phyloP scores from a whole-genome alignment of 2,329 filamentous ascomycete genomes.

The Aspergillus hortae region DNA sequence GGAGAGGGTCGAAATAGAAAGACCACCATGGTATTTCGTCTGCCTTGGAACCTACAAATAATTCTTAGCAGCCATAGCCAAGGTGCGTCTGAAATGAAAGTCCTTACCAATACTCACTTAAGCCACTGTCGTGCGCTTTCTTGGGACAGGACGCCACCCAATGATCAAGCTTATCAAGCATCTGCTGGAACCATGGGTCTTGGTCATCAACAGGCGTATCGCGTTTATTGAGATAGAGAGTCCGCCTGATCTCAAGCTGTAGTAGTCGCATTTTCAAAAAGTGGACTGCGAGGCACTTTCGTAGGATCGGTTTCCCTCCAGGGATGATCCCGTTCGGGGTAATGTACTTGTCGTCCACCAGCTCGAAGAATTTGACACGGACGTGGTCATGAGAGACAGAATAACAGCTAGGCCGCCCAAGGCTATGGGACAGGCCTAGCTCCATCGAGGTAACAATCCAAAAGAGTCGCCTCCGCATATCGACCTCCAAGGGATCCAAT shows the following conservation, averaged over 20 bases:
- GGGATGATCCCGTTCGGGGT: conserved; percentile 70
- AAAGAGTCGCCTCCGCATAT: conserved; percentile 82
- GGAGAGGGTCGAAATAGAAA: conserved; percentile 88
- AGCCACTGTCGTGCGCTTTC: conserved; percentile 62
- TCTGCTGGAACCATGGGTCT: conserved; percentile 81
- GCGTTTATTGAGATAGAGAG: conserved; percentile 80
- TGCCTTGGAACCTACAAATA: conserved; percentile 53
- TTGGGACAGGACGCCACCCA: conserved; percentile 78
- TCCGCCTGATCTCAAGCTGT: conserved; percentile 82
- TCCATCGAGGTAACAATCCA: conserved; percentile 92
- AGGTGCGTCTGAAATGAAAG: conserved; percentile 2
- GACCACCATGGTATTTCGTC: conserved; percentile 84
- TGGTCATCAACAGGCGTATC: conserved; percentile 71
- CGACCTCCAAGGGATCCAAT: conserved; percentile 70
- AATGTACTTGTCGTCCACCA: conserved; percentile 79
- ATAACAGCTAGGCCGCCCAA: conserved; percentile 83
- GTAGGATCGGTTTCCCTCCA: conserved; percentile 67
- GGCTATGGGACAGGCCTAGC: conserved; percentile 77
- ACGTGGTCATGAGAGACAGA: conserved; percentile 78
- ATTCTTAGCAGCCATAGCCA: not conserved
- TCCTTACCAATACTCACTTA: conserved; percentile 77
- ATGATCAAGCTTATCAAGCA: conserved; percentile 71
- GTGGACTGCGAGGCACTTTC: conserved; percentile 86
- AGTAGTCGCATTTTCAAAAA: conserved; percentile 87
- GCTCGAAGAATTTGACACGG: conserved; percentile 79